phyloP scores from a whole-genome alignment of 495 filamentous ascomycete genomes.

The Elasticomyces elasticus region DNA sequence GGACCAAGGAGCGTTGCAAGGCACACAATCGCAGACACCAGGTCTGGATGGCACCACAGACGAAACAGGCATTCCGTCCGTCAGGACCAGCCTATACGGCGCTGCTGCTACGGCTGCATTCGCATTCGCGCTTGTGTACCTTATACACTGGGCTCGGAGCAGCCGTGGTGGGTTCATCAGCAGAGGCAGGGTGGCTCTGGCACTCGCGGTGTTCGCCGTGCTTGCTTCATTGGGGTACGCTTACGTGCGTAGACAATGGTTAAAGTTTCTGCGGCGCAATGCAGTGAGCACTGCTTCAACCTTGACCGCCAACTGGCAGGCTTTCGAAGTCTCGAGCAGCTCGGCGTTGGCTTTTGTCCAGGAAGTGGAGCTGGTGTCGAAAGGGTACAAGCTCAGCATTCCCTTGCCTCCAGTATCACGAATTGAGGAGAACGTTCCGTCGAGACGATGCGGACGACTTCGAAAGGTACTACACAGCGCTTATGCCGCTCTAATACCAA shows the following conservation, averaged over 20 bases:
- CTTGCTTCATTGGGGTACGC: conserved; percentile 53
- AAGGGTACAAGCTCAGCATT: conserved; percentile 67
- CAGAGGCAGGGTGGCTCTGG: conserved; percentile 47
- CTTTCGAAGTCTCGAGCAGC: conserved; percentile 70
- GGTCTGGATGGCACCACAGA: conserved; percentile 19
- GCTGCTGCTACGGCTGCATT: conserved; percentile 42
- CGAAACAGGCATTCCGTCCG: conserved; percentile 24
- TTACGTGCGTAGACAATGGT: conserved; percentile 71
- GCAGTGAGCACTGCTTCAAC: conserved; percentile 61
- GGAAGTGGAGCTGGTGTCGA: conserved; percentile 90
- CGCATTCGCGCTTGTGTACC: conserved; percentile 63
- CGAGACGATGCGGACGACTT: conserved; percentile 64
- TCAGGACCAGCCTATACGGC: conserved; percentile 33
- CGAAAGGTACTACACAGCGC: conserved; percentile 61
- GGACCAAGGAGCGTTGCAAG: conserved; percentile 38
- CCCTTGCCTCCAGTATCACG: conserved; percentile 26
- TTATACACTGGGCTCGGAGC: conserved; percentile 56
- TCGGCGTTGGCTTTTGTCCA: conserved; percentile 81
- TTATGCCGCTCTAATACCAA: conserved; percentile 57
- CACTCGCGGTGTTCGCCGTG: conserved; percentile 47
- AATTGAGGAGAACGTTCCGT: conserved; percentile 29
- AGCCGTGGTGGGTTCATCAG: conserved; percentile 38
- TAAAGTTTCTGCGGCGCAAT: conserved; percentile 71
- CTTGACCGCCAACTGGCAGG: conserved; percentile 67
- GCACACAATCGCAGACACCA: conserved; percentile 1